These are phyloP conservation scores for Rhodotorula graminis DNA, from an alignment of 768 basidiomycete species.

Conservation along the genomic window DNA sequence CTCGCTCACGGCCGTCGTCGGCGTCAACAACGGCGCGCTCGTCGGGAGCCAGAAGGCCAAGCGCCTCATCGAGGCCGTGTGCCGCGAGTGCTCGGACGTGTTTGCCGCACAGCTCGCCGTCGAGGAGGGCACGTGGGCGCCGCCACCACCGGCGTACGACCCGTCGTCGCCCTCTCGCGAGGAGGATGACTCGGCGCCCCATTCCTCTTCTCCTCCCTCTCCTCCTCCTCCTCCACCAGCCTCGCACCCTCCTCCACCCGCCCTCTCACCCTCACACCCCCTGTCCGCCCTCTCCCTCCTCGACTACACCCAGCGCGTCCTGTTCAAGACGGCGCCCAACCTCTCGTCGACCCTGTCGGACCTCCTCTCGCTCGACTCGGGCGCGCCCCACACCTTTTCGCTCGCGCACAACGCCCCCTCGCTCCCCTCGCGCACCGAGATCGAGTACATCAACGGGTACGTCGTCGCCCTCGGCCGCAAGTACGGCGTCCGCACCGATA, in stretches of 20 bases:
- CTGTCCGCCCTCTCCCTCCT: conserved; percentile 54
- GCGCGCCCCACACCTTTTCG: not conserved
- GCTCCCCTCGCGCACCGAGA: conserved; percentile 57
- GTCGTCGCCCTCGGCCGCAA: conserved; percentile 60
- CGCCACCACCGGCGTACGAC: conserved; percentile 3
- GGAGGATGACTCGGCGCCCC: not conserved
- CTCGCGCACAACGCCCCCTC: conserved; percentile 18
- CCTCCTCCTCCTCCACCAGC: conserved; percentile 40
- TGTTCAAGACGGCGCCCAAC: conserved; percentile 59
- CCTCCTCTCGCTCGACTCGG: conserved; percentile 47
- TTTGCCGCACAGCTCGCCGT: conserved; percentile 51
- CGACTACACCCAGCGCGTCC: conserved; percentile 59
- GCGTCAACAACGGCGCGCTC: conserved; percentile 73
- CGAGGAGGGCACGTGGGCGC: conserved; percentile 34
- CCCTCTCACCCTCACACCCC: conserved; percentile 48
- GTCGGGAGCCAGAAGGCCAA: conserved; percentile 52
- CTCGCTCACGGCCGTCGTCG: conserved; percentile 74
- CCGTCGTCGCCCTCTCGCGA: not conserved
- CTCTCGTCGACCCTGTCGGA: conserved; percentile 78
- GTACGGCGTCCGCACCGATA: conserved; percentile 59
- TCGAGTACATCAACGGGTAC: conserved; percentile 79
- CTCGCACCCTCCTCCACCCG: conserved; percentile 47
- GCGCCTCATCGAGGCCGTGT: conserved; percentile 56
- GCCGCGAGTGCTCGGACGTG: conserved; percentile 64
- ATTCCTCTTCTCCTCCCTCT: conserved; percentile 49